Conservation (phyloP, 805 yeast genomes). For the Vanderwaltozyma verrucispora region DNA sequence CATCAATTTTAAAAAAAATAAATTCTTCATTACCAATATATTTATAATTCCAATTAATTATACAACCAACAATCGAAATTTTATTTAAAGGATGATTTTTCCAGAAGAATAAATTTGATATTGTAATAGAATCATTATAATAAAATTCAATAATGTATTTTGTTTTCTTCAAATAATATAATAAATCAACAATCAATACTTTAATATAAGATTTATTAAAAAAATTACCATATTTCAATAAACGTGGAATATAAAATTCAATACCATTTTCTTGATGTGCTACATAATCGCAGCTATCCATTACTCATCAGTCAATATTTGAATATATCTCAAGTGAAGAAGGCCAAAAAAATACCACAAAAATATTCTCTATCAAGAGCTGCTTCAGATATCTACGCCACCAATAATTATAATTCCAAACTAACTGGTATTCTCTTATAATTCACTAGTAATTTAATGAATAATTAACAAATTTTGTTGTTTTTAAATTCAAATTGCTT, state of each 20-base stretch:
- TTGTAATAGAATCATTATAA: constrained; percentile 4
- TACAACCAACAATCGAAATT: constrained; percentile 30
- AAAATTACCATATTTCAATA: constrained; percentile 4
- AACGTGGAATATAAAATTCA: constrained; percentile 3
- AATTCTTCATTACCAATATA: constrained; percentile 10
- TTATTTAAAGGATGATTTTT: constrained; percentile 35
- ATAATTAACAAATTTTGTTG: no score
- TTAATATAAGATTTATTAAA: constrained; percentile 2
- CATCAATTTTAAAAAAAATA: constrained; percentile 18
- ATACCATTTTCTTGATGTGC: constrained; percentile 7
- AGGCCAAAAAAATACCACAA: no score
- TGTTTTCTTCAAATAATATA: constrained; percentile 4
- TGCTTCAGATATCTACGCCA: no score
- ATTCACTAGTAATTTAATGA: no score
- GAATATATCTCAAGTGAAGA: no score
- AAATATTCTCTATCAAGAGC: no score
- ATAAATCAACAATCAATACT: constrained; percentile 7
- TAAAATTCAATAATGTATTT: constrained; percentile 3
- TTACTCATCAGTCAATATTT: constrained; percentile 1
- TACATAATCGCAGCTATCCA: constrained; percentile 14
- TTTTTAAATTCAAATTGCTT: no score
- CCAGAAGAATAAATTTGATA: constrained; percentile 20
- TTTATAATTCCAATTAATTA: constrained; percentile 22
- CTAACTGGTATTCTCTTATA: no score
- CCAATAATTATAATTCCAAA: no score